Evolutionary conservation across 2,329 filamentous ascomycete genomes (phyloP).

Genomic region (Akanthomyces dipterigenus): DNA sequence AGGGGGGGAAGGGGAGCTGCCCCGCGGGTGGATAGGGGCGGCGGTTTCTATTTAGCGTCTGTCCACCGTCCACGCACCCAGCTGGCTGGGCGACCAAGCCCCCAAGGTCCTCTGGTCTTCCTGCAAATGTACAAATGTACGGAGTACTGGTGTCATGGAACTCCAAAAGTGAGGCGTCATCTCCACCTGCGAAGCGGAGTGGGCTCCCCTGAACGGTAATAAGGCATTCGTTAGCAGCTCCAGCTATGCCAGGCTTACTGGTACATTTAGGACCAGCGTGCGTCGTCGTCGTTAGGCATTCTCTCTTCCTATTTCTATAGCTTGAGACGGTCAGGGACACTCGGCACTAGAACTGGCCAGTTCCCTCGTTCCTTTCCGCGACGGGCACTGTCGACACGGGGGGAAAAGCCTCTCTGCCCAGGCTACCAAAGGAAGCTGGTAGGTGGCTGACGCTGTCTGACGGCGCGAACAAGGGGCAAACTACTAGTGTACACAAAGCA

Average conservation of each 20-base stretch:
- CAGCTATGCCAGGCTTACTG: slow-evolving; percentile 1
- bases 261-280: too few species aligned
- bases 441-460: neutral
- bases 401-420: neutral
- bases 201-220: slow-evolving; percentile 10
- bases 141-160: neutral
- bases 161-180: neutral
- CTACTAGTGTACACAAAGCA: neutral
- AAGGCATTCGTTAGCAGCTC: neutral
- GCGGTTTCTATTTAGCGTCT: neutral
- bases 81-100: slow-evolving; percentile 3
- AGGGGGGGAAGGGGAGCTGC: neutral
- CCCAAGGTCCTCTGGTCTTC: neutral
- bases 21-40: neutral
- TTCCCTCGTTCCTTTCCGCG: neutral
- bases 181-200: neutral
- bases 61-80: neutral
- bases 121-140: neutral
- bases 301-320: neutral
- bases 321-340: slow-evolving; percentile 3
- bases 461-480: neutral
- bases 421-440: neutral
- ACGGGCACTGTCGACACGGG: neutral
- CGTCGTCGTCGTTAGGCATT: neutral
- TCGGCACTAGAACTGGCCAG: too few species aligned